phyloP scores from a whole-genome alignment of 1,284 basidiomycete species.

The Ustilago xerochloae region DNA sequence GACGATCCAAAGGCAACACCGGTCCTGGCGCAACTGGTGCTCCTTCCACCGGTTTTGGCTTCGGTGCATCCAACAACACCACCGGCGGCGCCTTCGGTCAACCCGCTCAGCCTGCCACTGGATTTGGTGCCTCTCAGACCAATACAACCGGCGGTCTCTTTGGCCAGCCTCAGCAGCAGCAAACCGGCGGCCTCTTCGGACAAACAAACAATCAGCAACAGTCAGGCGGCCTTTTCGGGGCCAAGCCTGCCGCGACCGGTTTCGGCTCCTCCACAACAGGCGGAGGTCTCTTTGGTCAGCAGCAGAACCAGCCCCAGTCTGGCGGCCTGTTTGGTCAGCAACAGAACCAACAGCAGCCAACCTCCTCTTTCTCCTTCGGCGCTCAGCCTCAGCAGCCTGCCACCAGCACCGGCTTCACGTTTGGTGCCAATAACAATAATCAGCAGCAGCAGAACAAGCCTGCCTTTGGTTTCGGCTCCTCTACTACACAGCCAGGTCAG shows the following conservation, averaged over 20 bases:
- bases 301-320: constrained; percentile 52
- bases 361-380: constrained; percentile 59
- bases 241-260: constrained; percentile 50
- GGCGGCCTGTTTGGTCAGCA: constrained; percentile 63
- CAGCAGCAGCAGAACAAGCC: constrained; percentile 52
- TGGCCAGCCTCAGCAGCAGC: constrained; percentile 56
- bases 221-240: constrained; percentile 68
- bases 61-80: constrained; percentile 30
- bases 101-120: constrained; percentile 48
- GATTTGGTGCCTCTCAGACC: constrained; percentile 39
- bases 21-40: constrained; percentile 47
- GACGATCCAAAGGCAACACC: constrained; percentile 53
- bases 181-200: constrained; percentile 66
- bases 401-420: constrained; percentile 51
- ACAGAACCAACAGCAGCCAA: constrained; percentile 52
- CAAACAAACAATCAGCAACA: constrained; percentile 65
- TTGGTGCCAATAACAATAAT: constrained; percentile 45
- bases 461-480: constrained; percentile 54
- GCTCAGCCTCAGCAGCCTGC: constrained; percentile 64
- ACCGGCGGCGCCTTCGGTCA: constrained; percentile 49
- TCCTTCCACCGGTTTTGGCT: constrained; percentile 51
- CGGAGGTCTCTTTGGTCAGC: constrained; percentile 65
- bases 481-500: constrained; percentile 41
- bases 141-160: constrained; percentile 47
- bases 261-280: constrained; percentile 52